Evolutionary conservation across 345 rosid species (phyloP), one percentile per base, ranked within the genome.

Genomic region (Physaria fendleri): DNA sequence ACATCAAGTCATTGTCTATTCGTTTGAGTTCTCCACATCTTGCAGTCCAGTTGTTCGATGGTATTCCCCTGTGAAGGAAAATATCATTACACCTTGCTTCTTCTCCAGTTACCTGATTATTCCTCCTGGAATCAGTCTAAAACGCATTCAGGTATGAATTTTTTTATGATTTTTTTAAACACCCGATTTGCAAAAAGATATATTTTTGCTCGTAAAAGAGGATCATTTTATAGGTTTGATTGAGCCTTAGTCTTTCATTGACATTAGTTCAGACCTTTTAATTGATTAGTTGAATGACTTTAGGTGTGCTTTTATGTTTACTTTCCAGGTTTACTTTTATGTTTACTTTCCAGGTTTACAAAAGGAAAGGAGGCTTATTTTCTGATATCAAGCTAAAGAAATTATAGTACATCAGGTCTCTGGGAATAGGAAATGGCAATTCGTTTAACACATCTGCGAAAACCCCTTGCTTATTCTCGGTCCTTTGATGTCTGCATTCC

Each of bases 11-110:
- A 8, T 56, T 38, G 13, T 25, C 12, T 38, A 6, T 49, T 28
- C 18, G 12, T 22, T 47, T 10, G 15, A 24, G 0, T 39, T 57
- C 22, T 48, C 14, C 41, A 28, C 20, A 38, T 66, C 0, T 30
- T 18, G 66, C 65, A 38, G 33, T 27, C 64, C 45, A 62, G 52
- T 0, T 0, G 74, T 62, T 69, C 63, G 74, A 62, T 39, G 74
- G 30, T 69, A 69, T 62, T 69, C 74, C 74, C 13, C 44, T 52
- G 22, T 12, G 51, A 53, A 68, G 34, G 14, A 68, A 45, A 27
- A 27, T 20, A 24, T 52, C 40, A 11, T 40, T 48, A 38, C 12
- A 46, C 40, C 13, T 6, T 17, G n/a, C 8, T 53, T 9, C 0
- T 7, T 2, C 48, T 35, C 23, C 25, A 47, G 25, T 5, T 43